Evolutionary conservation across 2,329 filamentous ascomycete species (phyloP), one percentile per base, ranked within the genome.

Genomic region (Torrubiellomyces zombiae): DNA sequence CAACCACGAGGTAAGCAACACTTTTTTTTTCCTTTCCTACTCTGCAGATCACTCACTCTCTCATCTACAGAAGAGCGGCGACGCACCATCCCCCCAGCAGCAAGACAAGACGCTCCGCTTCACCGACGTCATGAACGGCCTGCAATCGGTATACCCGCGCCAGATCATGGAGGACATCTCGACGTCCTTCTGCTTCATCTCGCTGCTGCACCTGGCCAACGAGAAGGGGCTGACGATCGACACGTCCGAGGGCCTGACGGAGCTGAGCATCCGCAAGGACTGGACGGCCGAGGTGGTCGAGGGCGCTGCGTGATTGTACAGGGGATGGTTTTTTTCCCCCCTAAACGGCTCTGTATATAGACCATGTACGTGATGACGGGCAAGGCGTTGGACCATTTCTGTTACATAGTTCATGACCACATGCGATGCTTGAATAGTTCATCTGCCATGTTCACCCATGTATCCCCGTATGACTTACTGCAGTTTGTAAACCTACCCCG

Each of bases 111-210:
- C 52, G 4, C 63, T 94, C 36, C 83, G 77, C 40, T 98, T 98
- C 52, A 95, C 85, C 0, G 61, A 76, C 12, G 74, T 98, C 31
- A 91, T 98, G 72, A 91, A 92, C 45, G 75, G 75, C 32, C 57
- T 98, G 23, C 79, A 91, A 45, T 54, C 63, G 4, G 82, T 93
- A 6, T 98, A 98, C 43, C 75, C 83, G 8, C 78, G 80, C 48
- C 65, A 79, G 37, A 70, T 73, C 31, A 80, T 98, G 71, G 73
- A 77, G 32, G 89, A 98, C 50, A 95, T 98, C 42, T 93, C 83
- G 18, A 98, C 89, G 0, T 91, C 68, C 34, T 76, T 58, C 52
- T 92, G 89, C 48, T 98, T 95, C 54, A 98, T 98, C 43, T 91
- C 80, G 40, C 55, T 93, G 29, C 56, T 94, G 35, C 85, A 94